Conservation (phyloP, 2,329 filamentous ascomycete species). For the Exophiala aquamarina region DNA sequence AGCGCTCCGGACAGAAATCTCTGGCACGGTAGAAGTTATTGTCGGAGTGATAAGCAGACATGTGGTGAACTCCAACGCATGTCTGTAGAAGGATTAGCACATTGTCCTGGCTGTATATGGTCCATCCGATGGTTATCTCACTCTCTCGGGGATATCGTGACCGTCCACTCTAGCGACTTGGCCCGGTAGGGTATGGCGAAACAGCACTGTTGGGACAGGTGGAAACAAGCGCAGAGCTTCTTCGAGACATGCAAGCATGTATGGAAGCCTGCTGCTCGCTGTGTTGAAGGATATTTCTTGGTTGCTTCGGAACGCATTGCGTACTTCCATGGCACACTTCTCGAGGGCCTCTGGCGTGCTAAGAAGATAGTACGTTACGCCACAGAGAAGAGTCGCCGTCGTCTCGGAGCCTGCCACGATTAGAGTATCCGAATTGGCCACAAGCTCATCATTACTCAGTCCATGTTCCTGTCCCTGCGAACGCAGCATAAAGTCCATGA, state of each 20-base stretch:
- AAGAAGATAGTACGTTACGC: constrained; percentile 29
- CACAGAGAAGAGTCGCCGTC: constrained; percentile 21
- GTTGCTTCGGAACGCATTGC: constrained; percentile 23
- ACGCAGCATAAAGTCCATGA: too few relatives aligned
- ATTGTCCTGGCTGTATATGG: not conserved
- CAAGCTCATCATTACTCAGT: not conserved
- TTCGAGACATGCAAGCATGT: constrained; percentile 47
- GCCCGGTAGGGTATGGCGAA: not conserved
- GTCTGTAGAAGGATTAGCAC: constrained; percentile 29
- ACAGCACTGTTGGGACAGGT: constrained; percentile 33
- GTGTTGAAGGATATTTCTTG: constrained; percentile 30
- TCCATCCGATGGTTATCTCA: too few relatives aligned
- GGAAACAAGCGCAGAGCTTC: constrained; percentile 49
- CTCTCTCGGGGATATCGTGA: not conserved
- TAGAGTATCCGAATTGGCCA: constrained; percentile 10
- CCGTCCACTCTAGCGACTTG: not conserved
- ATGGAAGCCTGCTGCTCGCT: constrained; percentile 37
- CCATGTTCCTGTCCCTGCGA: too few relatives aligned
- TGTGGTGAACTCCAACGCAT: constrained; percentile 45
- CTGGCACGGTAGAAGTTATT: constrained; percentile 19
- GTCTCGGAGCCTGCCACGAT: constrained; percentile 28
- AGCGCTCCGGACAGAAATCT: constrained; percentile 25
- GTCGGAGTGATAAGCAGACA: constrained; percentile 13
- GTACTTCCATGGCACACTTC: constrained; percentile 20
- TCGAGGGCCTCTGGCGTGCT: constrained; percentile 19